Percentiles rank a stretch among this genome's conserved stretches.
Evolutionary conservation across 2,329 filamentous ascomycete species (phyloP).

Genomic region (Ophiostoma sp.): DNA sequence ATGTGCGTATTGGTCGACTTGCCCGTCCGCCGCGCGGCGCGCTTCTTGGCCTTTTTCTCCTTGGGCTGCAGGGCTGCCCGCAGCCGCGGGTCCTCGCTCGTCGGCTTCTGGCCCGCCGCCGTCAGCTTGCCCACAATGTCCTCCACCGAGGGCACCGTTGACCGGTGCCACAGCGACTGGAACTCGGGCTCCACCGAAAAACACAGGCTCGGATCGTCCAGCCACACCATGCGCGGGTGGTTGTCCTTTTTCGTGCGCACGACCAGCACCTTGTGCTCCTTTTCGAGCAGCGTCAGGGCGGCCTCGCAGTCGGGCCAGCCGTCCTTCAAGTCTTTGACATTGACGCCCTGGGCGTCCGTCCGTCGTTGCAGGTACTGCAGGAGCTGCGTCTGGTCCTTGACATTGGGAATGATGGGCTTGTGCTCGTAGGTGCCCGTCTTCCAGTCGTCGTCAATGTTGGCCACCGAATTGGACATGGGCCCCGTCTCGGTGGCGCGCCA

Average conservation of each 20-base stretch:
- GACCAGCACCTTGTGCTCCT: constrained; percentile 76
- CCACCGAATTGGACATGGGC: constrained; percentile 46
- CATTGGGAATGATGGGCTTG: constrained; percentile 75
- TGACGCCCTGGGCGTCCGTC: constrained; percentile 75
- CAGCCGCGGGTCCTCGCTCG: constrained; percentile 72
- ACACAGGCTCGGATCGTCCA: constrained; percentile 77
- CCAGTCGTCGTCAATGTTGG: constrained; percentile 43
- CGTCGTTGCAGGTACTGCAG: constrained; percentile 79
- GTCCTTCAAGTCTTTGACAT: constrained; percentile 89
- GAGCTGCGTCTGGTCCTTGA: constrained; percentile 74
- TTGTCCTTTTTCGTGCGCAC: constrained; percentile 92
- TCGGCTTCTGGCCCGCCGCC: constrained; percentile 77
- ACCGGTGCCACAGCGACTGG: constrained; percentile 76
- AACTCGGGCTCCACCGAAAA: constrained; percentile 81
- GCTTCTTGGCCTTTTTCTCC: constrained; percentile 73
- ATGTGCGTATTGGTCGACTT: constrained; percentile 90
- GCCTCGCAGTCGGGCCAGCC: constrained; percentile 87
- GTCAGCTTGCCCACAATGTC: constrained; percentile 76
- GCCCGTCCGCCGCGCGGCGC: constrained; percentile 63
- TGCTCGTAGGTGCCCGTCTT: constrained; percentile 75
- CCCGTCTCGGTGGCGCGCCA: constrained; percentile 52
- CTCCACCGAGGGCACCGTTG: constrained; percentile 71
- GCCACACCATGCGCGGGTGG: constrained; percentile 82
- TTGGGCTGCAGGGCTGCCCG: constrained; percentile 58
- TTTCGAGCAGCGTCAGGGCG: constrained; percentile 75